Evolutionary conservation across 345 rosid genomes (phyloP), one percentile per base, ranked within the genome.

Genomic region (Eucalyptus curtisii): DNA sequence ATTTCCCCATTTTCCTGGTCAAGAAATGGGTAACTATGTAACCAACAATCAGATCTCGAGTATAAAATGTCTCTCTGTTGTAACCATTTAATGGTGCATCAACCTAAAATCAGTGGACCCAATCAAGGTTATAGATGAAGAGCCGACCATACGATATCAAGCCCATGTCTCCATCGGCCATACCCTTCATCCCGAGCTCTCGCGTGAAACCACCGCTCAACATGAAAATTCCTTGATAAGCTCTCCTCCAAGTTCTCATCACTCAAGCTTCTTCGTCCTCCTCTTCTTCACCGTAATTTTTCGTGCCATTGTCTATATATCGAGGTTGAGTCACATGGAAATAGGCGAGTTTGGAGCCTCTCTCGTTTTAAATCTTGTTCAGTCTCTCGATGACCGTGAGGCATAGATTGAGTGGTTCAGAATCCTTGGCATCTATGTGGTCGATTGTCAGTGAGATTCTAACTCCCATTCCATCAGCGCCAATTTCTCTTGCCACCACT

Each of bases 361-460:
- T 13, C 14, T 88, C 89, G 11, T 80, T 37, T 86, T 96, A 96
- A 45, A 96, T 91, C 87, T 92, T 93, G 92, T 96, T 96, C 8
- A 97, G 87, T 86, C 96, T 89, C 79, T 90, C 93, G 31, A 95
- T 89, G 86, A 97, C 96, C 5, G 92, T 93, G 25, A 95, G 89
- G 40, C 97, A 98, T 37, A 97, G 94, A 82, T 86, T 53, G n/a
- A 94, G 93, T 27, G 96, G 98, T 89, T 96, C 92, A 22, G 97
- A 95, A 91, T 93, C 99, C 22, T 89, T 90, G 87, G 96, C 98
- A 47, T 97, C 99, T 8, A 93, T 91, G 88, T 96, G 94, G 90
- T 94, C 96, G 57, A 95, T 94, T 31, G 99, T 96, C 0, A 98
- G 97, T 9, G 99, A 96, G 64, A 94, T 92, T 91, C 98, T 93